Percentiles rank a stretch among this genome's conserved stretches.
Evolutionary conservation across 2,329 filamentous ascomycete genomes (phyloP).

Genomic region (Fusarium newnesense): DNA sequence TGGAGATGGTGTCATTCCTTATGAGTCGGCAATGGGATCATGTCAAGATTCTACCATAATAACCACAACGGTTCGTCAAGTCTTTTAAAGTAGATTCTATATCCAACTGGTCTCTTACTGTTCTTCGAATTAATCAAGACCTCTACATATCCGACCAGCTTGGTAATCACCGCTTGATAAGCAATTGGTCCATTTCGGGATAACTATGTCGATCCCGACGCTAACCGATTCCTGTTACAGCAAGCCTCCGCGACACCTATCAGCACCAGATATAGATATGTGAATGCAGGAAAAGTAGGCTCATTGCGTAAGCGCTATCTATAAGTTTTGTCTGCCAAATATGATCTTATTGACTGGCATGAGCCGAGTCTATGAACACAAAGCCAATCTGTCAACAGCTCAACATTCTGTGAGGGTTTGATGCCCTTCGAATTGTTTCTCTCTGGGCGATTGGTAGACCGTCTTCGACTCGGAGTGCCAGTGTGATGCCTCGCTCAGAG

Average conservation of each 20-base stretch:
- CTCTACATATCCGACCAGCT: neutral
- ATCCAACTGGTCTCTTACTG: no score
- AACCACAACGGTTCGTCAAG: neutral
- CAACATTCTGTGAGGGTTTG: rapidly evolving
- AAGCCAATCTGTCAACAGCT: neutral
- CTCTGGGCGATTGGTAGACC: rapidly evolving
- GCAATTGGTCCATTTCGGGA: neutral
- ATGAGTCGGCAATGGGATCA: neutral
- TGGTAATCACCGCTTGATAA: neutral
- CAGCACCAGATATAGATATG: rapidly evolving
- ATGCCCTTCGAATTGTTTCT: rapidly evolving
- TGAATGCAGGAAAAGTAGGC: no score
- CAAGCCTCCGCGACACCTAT: neutral
- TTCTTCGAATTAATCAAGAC: rapidly evolving
- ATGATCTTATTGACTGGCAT: no score
- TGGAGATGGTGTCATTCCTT: neutral
- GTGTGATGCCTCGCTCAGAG: rapidly evolving
- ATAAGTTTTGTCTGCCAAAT: neutral
- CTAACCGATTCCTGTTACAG: rapidly evolving
- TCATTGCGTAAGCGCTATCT: no score
- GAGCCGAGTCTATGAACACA: no score
- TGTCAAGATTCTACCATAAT: no score
- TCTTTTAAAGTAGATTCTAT: no score
- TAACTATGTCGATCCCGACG: neutral
- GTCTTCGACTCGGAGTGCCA: rapidly evolving